Conservation (phyloP, 768 basidiomycete species). For the Austroboletus festivus region DNA sequence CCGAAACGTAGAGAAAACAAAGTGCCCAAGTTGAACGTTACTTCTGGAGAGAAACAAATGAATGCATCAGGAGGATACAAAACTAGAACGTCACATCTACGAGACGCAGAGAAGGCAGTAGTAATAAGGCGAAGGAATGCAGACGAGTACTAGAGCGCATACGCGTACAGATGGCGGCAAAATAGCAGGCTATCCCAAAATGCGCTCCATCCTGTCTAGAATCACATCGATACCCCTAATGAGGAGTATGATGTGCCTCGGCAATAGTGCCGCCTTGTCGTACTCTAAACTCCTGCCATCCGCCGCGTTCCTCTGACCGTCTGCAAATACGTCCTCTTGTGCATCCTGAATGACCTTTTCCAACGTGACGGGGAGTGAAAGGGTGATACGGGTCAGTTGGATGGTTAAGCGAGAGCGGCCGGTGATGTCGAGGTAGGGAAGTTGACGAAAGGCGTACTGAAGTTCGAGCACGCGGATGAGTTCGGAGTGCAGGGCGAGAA, state of each 20-base stretch:
- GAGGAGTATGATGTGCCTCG: slow-evolving; percentile 54
- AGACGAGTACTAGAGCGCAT: background rate
- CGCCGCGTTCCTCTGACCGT: slow-evolving; percentile 2
- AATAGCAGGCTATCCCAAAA: slow-evolving; percentile 27
- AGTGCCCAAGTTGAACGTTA: too few species aligned
- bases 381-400: slow-evolving; percentile 72
- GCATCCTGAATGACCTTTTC: slow-evolving; percentile 61
- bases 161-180: too few species aligned
- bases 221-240: slow-evolving; percentile 61
- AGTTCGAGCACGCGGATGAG: slow-evolving; percentile 78
- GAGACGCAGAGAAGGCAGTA: background rate
- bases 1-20: too few species aligned
- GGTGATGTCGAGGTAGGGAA: slow-evolving; percentile 75
- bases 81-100: background rate
- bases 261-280: slow-evolving; percentile 42
- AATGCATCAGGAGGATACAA: background rate
- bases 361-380: slow-evolving; percentile 69
- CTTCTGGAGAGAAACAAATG: too few species aligned
- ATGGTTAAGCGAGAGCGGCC: slow-evolving; percentile 75
- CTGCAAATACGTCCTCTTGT: slow-evolving; percentile 10
- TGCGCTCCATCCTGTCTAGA: slow-evolving; percentile 64
- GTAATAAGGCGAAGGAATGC: background rate
- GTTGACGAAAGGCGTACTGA: slow-evolving; percentile 69
- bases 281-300: slow-evolving; percentile 12
- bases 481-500: slow-evolving; percentile 69